These are phyloP conservation scores for Oryza punctata DNA, from an alignment of 176 grass and related monocot species.

Conservation along the genomic window DNA sequence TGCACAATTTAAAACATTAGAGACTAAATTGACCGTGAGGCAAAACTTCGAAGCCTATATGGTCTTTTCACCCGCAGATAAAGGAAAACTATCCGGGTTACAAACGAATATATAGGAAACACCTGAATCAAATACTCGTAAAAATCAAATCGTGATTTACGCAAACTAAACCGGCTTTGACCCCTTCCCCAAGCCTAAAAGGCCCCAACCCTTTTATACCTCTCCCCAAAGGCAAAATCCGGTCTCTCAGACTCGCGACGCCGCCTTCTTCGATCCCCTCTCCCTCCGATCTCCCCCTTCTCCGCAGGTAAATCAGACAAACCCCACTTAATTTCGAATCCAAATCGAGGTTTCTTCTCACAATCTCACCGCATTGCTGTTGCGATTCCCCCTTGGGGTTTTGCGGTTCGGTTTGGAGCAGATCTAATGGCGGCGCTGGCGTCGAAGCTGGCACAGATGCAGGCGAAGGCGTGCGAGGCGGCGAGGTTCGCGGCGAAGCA, in stretches of 20 bases:
- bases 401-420: background rate
- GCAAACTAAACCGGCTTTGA: background rate
- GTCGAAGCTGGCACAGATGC: slow-evolving; percentile 72
- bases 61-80: no score
- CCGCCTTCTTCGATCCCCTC: slow-evolving; percentile 21
- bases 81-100: no score
- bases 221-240: background rate
- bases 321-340: background rate
- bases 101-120: no score
- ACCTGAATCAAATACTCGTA: no score
- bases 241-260: background rate
- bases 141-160: background rate
- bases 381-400: no score
- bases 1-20: no score
- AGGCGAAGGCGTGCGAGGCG: slow-evolving; percentile 75
- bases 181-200: slow-evolving; percentile 36
- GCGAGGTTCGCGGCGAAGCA: slow-evolving; percentile 62
- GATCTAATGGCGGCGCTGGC: slow-evolving; percentile 67
- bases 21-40: no score
- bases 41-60: no score
- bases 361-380: slow-evolving; percentile 8
- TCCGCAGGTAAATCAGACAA: background rate
- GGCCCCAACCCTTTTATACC: background rate
- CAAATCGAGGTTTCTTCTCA: background rate
- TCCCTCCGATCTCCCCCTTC: background rate